Conservation (phyloP, 495 filamentous ascomycete genomes). For the Tetracladium marchalianum region DNA sequence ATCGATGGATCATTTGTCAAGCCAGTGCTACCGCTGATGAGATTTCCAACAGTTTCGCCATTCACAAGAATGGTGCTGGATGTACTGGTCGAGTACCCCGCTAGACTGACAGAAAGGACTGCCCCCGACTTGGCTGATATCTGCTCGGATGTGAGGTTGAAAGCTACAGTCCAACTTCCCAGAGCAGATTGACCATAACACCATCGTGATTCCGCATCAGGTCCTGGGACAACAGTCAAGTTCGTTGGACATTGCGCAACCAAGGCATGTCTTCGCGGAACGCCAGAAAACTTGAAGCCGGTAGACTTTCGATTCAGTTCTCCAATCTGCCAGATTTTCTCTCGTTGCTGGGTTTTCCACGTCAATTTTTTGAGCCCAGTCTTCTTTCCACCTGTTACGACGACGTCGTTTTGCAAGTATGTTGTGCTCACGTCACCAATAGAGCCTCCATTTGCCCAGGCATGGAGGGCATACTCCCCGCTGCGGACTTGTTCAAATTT, state of each 20-base stretch:
- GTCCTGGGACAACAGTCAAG: slow-evolving; percentile 24
- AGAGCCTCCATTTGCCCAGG: slow-evolving; percentile 29
- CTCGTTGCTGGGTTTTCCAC: slow-evolving; percentile 21
- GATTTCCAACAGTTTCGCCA: slow-evolving; percentile 12
- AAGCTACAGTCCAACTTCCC: slow-evolving; percentile 27
- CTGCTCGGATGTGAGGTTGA: slow-evolving; percentile 11
- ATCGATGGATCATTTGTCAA: slow-evolving; percentile 1
- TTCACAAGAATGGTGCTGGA: slow-evolving; percentile 18
- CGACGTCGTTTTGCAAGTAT: slow-evolving; percentile 23
- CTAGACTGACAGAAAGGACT: slow-evolving; percentile 21
- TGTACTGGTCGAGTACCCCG: slow-evolving; percentile 22
- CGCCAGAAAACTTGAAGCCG: slow-evolving; percentile 27
- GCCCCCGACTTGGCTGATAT: slow-evolving; percentile 1
- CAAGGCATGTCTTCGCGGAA: slow-evolving; percentile 24
- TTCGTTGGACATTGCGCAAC: slow-evolving; percentile 25
- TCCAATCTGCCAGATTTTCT: slow-evolving; percentile 29
- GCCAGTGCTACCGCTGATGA: slow-evolving; percentile 4
- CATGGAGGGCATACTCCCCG: slow-evolving; percentile 28
- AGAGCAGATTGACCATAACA: slow-evolving; percentile 27
- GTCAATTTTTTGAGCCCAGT: slow-evolving; percentile 16
- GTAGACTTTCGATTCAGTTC: slow-evolving; percentile 28
- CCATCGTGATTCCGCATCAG: slow-evolving; percentile 22
- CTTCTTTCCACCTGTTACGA: slow-evolving; percentile 18
- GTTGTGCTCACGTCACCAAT: slow-evolving; percentile 27
- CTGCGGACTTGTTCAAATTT: slow-evolving; percentile 24